Conservation (phyloP, 1,284 basidiomycete genomes). For the Tausonia pullulans region DNA sequence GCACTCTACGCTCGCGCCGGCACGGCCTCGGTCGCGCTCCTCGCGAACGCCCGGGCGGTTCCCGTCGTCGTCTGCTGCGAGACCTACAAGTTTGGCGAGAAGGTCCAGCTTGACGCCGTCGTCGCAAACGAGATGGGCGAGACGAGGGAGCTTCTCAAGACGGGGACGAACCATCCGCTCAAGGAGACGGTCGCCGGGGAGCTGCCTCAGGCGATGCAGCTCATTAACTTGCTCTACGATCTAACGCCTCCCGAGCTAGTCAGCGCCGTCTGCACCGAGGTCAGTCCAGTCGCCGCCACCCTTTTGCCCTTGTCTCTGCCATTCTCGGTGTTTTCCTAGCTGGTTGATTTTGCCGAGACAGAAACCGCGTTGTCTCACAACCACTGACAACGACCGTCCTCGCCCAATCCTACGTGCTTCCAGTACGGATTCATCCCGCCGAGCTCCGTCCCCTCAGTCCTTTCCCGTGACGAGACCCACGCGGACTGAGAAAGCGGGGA, state of each 20-base stretch:
- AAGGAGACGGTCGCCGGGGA: background rate
- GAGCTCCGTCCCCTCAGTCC: constrained; percentile 40
- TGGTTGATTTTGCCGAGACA: background rate
- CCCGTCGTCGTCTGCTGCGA: constrained; percentile 96
- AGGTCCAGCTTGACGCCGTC: constrained; percentile 85
- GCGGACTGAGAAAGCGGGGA: no score
- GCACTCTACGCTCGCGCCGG: constrained; percentile 89
- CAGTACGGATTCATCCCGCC: constrained; percentile 68
- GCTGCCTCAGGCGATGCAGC: constrained; percentile 22
- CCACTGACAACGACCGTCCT: background rate
- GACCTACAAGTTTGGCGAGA: constrained; percentile 96
- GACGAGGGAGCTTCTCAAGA: constrained; percentile 1
- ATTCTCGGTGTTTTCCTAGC: background rate
- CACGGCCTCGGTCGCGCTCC: constrained; percentile 91
- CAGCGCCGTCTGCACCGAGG: constrained; percentile 92
- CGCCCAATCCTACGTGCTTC: background rate
- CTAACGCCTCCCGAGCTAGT: constrained; percentile 78
- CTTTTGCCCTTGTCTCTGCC: background rate
- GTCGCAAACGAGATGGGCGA: constrained; percentile 80
- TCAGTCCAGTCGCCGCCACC: constrained; percentile 28
- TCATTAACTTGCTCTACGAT: constrained; percentile 79
- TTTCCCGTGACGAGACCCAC: constrained; percentile 18
- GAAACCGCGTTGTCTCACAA: background rate
- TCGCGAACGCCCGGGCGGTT: constrained; percentile 76
- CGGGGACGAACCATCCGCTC: constrained; percentile 2